A percentile compares a stretch with the other conserved stretches of the same genome.
phyloP scores from a whole-genome alignment of 202 grass and related monocot species.

The Setaria italica region DNA sequence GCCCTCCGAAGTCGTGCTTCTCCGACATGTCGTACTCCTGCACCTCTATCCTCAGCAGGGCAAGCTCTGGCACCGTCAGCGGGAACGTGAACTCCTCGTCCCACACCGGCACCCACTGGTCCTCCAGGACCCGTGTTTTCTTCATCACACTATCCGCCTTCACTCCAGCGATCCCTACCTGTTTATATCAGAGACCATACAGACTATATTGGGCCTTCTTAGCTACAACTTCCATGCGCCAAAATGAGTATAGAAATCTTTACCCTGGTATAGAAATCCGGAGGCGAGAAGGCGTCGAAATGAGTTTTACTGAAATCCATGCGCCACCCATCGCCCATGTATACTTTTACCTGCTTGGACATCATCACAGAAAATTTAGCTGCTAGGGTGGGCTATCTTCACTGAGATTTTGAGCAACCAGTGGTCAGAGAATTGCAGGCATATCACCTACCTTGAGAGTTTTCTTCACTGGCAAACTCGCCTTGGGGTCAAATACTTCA shows the following conservation, averaged over 20 bases:
- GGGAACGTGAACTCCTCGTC: slow-evolving; percentile 74
- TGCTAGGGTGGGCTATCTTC: slow-evolving; percentile 1
- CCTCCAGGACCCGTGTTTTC: slow-evolving; percentile 63
- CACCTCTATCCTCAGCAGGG: slow-evolving; percentile 68
- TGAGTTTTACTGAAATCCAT: slow-evolving; percentile 85
- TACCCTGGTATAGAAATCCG: slow-evolving; percentile 82
- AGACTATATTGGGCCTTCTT: not conserved
- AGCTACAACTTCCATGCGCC: not conserved
- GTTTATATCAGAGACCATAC: not conserved
- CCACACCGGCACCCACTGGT: slow-evolving; percentile 82
- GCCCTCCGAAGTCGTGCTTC: slow-evolving; percentile 75
- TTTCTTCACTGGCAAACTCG: slow-evolving; percentile 65
- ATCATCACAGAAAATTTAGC: not conserved
- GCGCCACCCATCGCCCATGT: slow-evolving; percentile 88
- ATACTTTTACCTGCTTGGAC: slow-evolving; percentile 73
- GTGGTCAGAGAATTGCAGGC: not conserved
- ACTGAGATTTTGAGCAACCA: not conserved
- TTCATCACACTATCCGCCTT: slow-evolving; percentile 62
- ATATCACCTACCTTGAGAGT: slow-evolving; percentile 65
- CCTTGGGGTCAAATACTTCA: slow-evolving; percentile 69
- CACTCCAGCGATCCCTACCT: slow-evolving; percentile 78
- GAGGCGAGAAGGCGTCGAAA: slow-evolving; percentile 76
- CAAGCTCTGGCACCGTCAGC: slow-evolving; percentile 73
- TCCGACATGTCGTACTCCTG: slow-evolving; percentile 70
- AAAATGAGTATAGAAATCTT: not conserved